Evolutionary conservation across 1,284 basidiomycete genomes (phyloP), one percentile per base, ranked within the genome.

Genomic region (Cutaneotrichosporon mucoides): DNA sequence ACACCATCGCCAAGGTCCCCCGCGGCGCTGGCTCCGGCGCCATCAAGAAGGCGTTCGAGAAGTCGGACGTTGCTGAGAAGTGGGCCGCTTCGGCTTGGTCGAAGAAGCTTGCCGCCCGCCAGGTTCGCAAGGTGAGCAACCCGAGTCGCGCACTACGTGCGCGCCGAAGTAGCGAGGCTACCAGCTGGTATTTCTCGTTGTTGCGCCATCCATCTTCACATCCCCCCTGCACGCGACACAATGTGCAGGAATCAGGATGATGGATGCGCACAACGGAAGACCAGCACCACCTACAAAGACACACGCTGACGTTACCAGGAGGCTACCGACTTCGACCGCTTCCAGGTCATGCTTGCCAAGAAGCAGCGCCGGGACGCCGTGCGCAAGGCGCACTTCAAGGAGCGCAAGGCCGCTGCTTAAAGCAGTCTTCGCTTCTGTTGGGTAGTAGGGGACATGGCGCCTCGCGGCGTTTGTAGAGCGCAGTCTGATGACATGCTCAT

Each of bases 301-400:
- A 33, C 16, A 6, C 16, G 35, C 62, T 63, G 35, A 56, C 50
- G 7, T 6, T 13, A 13, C 24, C 61, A 76, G 75, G 64, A 84
- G 73, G 77, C 92, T 58, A 88, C 85, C 78, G 95, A 99, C 83
- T 98, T 99, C 79, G 89, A 88, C 69, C 86, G 95, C 62, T 84
- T 97, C 81, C 73, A 82, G 73, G 75, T 83, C 68, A 77, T 79
- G 73, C 74, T 81, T 66, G 78, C 82, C 72, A 83, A 83, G 81
- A 80, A 80, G 77, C 73, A 80, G 69, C 77, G 82, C 68, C 72
- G 81, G 64, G 78, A 79, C 68, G 66, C 80, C 47, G 72, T 76
- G 64, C 69, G 76, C 63, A 77, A 78, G 75, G 77, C 77, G 60
- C 73, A 75, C 76, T 73, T 72, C 72, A 79, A 79, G 75, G 78